Conservation (phyloP, 2,329 filamentous ascomycete genomes). For the Ophiocordyceps camponoti-leonardi region DNA sequence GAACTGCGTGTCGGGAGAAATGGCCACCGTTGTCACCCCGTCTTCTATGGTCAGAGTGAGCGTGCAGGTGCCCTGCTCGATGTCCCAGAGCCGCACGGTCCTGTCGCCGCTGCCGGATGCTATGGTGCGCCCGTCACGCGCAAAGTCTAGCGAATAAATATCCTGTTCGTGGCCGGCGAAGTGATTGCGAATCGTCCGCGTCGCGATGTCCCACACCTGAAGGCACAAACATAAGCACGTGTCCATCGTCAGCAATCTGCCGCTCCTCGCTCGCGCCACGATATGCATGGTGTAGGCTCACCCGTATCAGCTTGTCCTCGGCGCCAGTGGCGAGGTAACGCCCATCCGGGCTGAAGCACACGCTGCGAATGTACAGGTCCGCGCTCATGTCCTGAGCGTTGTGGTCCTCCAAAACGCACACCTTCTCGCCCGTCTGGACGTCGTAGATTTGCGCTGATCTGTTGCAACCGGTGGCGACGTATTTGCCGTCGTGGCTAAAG, state of each 20-base stretch:
- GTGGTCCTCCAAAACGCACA: slow-evolving; percentile 81
- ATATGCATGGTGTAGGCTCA: slow-evolving; percentile 30
- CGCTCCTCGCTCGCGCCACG: neutral
- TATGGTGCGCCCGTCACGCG: slow-evolving; percentile 82
- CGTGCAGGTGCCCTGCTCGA: slow-evolving; percentile 66
- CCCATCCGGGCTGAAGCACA: slow-evolving; percentile 96
- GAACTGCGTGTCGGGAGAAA: slow-evolving; percentile 85
- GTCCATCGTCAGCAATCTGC: neutral
- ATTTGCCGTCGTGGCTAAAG: slow-evolving; percentile 91
- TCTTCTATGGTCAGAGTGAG: slow-evolving; percentile 87
- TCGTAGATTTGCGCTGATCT: slow-evolving; percentile 99
- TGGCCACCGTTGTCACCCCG: slow-evolving; percentile 92
- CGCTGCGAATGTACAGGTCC: slow-evolving; percentile 91
- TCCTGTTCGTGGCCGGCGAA: slow-evolving; percentile 98
- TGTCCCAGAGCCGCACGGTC: slow-evolving; percentile 92
- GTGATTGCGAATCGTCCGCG: slow-evolving; percentile 70
- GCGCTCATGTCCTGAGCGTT: slow-evolving; percentile 63
- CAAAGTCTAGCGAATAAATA: slow-evolving; percentile 93
- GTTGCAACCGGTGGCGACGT: slow-evolving; percentile 93
- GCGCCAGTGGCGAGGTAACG: slow-evolving; percentile 88
- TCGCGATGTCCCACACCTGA: slow-evolving; percentile 87
- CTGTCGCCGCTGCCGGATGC: slow-evolving; percentile 90
- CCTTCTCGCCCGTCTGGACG: slow-evolving; percentile 68
- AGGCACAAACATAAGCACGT: neutral
- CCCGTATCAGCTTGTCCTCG: slow-evolving; percentile 91